phyloP scores from a whole-genome alignment of 1,284 basidiomycete genomes.

The Moniliophthora roreri region DNA sequence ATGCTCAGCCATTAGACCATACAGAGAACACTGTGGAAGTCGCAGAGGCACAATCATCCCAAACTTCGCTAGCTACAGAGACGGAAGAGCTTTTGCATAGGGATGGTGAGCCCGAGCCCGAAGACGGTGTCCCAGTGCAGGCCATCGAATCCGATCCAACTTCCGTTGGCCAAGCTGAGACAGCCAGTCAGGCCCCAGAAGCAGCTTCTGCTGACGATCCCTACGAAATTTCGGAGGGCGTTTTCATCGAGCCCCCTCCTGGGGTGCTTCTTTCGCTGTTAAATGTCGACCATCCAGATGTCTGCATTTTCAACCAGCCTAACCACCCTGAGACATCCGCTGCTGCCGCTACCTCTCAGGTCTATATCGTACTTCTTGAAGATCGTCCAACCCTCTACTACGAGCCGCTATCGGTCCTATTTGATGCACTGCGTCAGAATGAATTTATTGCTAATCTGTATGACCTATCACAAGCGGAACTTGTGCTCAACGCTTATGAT shows the following conservation, averaged over 20 bases:
- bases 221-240: constrained; percentile 67
- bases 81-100: too few species aligned
- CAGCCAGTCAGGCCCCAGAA: constrained; percentile 6
- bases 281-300: constrained; percentile 39
- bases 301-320: constrained; percentile 61
- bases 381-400: constrained; percentile 69
- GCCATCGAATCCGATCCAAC: too few species aligned
- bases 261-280: constrained; percentile 58
- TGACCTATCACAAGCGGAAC: constrained; percentile 55
- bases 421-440: constrained; percentile 67
- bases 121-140: too few species aligned
- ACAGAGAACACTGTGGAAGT: too few species aligned
- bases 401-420: constrained; percentile 65
- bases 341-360: constrained; percentile 18
- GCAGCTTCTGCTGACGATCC: constrained; percentile 38
- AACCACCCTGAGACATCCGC: constrained; percentile 26
- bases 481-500: constrained; percentile 67
- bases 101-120: too few species aligned
- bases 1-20: too few species aligned
- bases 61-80: too few species aligned
- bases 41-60: too few species aligned
- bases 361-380: constrained; percentile 48
- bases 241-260: constrained; percentile 76
- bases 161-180: constrained; percentile 20
- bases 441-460: constrained; percentile 45